Evolutionary conservation across 805 yeast genomes (phyloP).

Genomic region (Ogataea nonfermentans): DNA sequence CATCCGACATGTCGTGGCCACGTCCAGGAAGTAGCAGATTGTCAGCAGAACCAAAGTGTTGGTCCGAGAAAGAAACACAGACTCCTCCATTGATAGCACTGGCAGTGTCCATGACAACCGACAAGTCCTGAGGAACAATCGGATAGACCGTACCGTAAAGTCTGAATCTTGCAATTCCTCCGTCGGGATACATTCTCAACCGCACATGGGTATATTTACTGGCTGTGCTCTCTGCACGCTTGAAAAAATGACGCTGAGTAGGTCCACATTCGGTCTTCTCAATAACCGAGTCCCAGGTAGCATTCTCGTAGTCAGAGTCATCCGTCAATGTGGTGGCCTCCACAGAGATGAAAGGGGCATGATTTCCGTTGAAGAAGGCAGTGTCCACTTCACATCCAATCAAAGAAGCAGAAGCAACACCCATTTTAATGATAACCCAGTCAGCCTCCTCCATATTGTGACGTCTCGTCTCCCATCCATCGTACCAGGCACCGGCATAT

Average conservation of each 20-base stretch:
- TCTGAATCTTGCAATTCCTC: slow-evolving; percentile 95
- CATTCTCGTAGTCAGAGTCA: slow-evolving; percentile 34
- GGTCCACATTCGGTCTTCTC: slow-evolving; percentile 84
- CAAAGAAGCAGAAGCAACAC: slow-evolving; percentile 76
- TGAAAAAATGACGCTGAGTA: slow-evolving; percentile 77
- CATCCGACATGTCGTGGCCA: slow-evolving; percentile 95
- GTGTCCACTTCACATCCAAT: slow-evolving; percentile 91
- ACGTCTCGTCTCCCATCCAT: slow-evolving; percentile 98
- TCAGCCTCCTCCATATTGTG: slow-evolving; percentile 84
- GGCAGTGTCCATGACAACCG: slow-evolving; percentile 66
- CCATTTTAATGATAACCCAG: slow-evolving; percentile 81
- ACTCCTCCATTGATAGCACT: slow-evolving; percentile 86
- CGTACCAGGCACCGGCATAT: slow-evolving; percentile 94
- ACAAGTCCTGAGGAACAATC: slow-evolving; percentile 49
- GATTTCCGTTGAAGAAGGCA: slow-evolving; percentile 92
- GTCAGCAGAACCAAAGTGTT: slow-evolving; percentile 91
- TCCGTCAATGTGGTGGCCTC: slow-evolving; percentile 56
- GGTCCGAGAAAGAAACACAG: slow-evolving; percentile 79
- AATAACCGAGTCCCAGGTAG: slow-evolving; percentile 70
- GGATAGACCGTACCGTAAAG: slow-evolving; percentile 83
- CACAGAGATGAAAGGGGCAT: slow-evolving; percentile 86
- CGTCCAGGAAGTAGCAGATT: slow-evolving; percentile 90
- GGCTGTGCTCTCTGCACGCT: slow-evolving; percentile 56
- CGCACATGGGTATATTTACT: slow-evolving; percentile 73
- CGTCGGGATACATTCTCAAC: slow-evolving; percentile 94